Percentiles rank a stretch among this genome's conserved stretches.
Evolutionary conservation across 148 eudicot species (phyloP).

Genomic region (Oxyria digyna): DNA sequence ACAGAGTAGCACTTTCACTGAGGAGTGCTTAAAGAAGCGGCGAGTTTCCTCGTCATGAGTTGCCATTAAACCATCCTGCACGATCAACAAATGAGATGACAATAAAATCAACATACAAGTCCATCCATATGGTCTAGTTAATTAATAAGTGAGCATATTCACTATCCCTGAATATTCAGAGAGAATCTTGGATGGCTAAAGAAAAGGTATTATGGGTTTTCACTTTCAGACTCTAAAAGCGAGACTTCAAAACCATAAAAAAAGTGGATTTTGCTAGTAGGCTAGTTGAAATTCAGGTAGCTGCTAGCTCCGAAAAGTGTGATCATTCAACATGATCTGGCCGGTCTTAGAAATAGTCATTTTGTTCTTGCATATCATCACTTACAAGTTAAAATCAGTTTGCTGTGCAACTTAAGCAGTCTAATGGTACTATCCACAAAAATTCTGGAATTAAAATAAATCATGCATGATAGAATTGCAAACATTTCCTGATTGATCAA

Average conservation of each 20-base stretch:
- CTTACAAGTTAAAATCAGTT: no score
- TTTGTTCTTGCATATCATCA: no score
- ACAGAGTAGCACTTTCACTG: conserved; percentile 69
- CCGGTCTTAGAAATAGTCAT: no score
- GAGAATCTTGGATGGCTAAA: no score
- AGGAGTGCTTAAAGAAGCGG: conserved; percentile 73
- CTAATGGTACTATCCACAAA: background rate
- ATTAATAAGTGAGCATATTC: background rate
- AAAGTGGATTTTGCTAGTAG: background rate
- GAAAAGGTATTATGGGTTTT: no score
- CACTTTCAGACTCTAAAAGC: no score
- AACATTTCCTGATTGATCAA: background rate
- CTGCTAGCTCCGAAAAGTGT: background rate
- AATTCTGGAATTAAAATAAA: background rate
- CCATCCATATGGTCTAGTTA: background rate
- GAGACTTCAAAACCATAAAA: background rate
- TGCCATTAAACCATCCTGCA: conserved; percentile 61
- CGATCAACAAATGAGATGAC: background rate
- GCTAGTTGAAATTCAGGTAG: background rate
- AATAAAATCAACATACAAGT: background rate
- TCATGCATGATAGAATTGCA: background rate
- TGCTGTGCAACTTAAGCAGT: background rate
- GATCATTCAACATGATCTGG: background rate
- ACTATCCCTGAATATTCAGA: background rate
- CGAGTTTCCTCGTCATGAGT: conserved; percentile 73